These are phyloP conservation scores for Vishniacozyma victoriae DNA, from an alignment of 768 basidiomycete genomes.

Conservation along the genomic window DNA sequence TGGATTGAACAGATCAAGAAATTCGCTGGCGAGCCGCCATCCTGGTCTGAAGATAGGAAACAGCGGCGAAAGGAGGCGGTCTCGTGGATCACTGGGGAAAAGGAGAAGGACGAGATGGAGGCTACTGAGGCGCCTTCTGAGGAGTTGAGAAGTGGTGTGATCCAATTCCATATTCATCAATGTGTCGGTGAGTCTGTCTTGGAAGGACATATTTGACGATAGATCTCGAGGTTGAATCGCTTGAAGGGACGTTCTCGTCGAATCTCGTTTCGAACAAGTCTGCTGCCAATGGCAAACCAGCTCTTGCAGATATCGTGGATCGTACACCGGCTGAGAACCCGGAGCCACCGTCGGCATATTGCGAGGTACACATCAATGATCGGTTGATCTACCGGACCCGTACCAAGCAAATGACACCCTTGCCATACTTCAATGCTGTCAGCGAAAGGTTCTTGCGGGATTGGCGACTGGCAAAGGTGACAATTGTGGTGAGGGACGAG, in stretches of 20 bases:
- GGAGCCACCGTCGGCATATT: conserved; percentile 41
- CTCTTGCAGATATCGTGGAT: conserved; percentile 34
- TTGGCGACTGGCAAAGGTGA: conserved; percentile 40
- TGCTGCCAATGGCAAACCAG: conserved; percentile 31
- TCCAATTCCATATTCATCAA: conserved; percentile 45
- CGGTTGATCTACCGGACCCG: conserved; percentile 43
- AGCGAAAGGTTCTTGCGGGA: conserved; percentile 46
- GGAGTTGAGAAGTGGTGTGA: conserved; percentile 34
- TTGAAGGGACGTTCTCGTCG: conserved; percentile 30
- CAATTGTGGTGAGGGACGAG: conserved; percentile 45
- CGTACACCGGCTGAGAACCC: conserved; percentile 32
- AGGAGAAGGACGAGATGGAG: conserved; percentile 43
- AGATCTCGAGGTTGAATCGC: conserved; percentile 37
- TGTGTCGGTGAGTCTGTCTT: conserved; percentile 26
- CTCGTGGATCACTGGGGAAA: conserved; percentile 45
- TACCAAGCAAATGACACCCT: conserved; percentile 43
- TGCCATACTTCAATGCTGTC: conserved; percentile 46
- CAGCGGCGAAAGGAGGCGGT: conserved; percentile 38
- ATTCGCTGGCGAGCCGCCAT: conserved; percentile 25
- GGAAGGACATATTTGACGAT: not conserved
- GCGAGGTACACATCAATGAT: conserved; percentile 46
- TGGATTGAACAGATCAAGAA: conserved; percentile 30
- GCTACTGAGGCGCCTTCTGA: conserved; percentile 27
- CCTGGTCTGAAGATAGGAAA: conserved; percentile 40
- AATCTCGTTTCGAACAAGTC: conserved; percentile 5